Evolutionary conservation across 140 eudicot species (phyloP).

Genomic region (Artemisia princeps): DNA sequence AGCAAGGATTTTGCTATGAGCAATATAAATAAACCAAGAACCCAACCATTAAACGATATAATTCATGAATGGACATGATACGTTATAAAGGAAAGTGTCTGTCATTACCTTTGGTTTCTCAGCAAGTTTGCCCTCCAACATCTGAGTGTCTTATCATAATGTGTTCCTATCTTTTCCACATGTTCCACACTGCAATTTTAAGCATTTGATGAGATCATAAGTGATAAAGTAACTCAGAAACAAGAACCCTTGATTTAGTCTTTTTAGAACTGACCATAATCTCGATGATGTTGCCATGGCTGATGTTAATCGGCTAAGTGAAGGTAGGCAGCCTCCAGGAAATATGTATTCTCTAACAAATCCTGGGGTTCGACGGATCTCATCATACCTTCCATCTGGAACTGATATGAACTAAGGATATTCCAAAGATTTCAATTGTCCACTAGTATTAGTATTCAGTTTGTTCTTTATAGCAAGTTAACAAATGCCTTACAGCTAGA

Average conservation of each 20-base stretch:
- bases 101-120: conserved; percentile 58
- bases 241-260: not conserved
- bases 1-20: conserved; percentile 46
- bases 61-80: not conserved
- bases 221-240: not conserved
- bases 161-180: conserved; percentile 78
- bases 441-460: not conserved
- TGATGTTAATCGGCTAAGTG: conserved; percentile 72
- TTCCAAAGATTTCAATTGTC: not conserved
- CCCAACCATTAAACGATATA: not conserved
- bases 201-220: not conserved
- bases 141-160: conserved; percentile 79
- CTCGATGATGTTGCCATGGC: conserved; percentile 89
- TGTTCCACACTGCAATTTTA: conserved; percentile 62
- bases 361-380: conserved; percentile 64
- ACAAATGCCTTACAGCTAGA: no score
- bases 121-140: conserved; percentile 71
- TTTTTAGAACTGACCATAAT: conserved; percentile 46
- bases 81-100: not conserved
- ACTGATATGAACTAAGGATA: conserved; percentile 62
- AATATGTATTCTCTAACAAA: conserved; percentile 85
- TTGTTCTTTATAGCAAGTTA: no score
- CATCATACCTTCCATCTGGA: conserved; percentile 78
- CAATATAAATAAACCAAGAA: not conserved
- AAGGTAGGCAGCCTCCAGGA: conserved; percentile 82